Percentiles rank a stretch among this genome's conserved stretches.
Conservation (phyloP, 2,329 filamentous ascomycete species). For the Cladosporium sp. region DNA sequence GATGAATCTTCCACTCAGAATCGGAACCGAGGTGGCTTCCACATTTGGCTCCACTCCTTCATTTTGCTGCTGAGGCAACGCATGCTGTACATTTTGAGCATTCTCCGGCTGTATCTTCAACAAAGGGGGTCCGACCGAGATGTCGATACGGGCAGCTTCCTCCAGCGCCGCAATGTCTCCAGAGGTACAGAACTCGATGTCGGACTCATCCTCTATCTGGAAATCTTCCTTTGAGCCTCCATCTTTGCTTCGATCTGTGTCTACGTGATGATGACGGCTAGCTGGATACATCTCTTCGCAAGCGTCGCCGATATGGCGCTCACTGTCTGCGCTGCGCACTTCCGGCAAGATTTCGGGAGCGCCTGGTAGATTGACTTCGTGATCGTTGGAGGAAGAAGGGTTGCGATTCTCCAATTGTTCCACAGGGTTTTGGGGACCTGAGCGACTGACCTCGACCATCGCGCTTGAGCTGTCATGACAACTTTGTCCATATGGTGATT, state of each 20-base stretch:
- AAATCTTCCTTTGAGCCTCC: neutral
- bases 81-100: neutral
- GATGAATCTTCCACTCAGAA: slow-evolving; percentile 4
- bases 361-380: neutral
- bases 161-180: slow-evolving; percentile 1
- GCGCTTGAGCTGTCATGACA: neutral
- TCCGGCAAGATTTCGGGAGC: neutral
- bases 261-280: neutral
- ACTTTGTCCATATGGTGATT: neutral
- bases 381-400: neutral
- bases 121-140: neutral
- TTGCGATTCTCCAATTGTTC: neutral
- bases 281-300: neutral
- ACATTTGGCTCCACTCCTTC: neutral
- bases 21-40: neutral
- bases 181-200: neutral
- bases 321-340: neutral
- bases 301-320: neutral
- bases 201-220: neutral
- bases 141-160: neutral
- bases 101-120: neutral
- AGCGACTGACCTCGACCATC: neutral
- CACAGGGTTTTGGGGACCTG: neutral
- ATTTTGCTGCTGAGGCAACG: neutral
- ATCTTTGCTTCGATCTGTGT: slow-evolving; percentile 4